Percentiles rank a stretch among this genome's conserved stretches.
Conservation (phyloP, 164 flowering plant species). For the Magnolia kwangsiensis region DNA sequence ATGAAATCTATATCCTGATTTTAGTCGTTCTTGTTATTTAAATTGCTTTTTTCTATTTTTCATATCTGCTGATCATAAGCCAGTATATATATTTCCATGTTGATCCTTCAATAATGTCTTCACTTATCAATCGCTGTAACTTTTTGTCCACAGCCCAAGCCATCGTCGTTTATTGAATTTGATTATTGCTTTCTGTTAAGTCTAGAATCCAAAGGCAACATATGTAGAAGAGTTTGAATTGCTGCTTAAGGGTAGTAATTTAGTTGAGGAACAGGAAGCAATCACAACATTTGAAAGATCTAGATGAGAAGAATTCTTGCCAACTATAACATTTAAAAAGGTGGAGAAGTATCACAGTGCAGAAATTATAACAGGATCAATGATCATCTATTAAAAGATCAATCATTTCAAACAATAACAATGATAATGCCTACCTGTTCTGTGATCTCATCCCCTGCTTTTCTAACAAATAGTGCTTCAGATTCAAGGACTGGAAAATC, state of each 20-base stretch:
- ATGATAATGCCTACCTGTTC: constrained; percentile 56
- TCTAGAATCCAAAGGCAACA: no score
- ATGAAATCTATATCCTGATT: not conserved
- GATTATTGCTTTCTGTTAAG: not conserved
- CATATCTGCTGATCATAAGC: not conserved
- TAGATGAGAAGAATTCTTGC: not conserved
- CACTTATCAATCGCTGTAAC: not conserved
- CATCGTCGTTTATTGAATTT: not conserved
- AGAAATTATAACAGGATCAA: not conserved
- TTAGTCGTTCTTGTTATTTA: not conserved
- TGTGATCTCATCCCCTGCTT: constrained; percentile 95
- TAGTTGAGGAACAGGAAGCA: not conserved
- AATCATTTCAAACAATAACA: not conserved
- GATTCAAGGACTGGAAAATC: constrained; percentile 91
- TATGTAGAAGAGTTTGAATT: not conserved
- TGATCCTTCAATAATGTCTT: not conserved
- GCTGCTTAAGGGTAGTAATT: not conserved
- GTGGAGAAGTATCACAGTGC: not conserved
- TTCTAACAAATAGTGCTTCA: constrained; percentile 78
- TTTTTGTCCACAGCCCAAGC: not conserved
- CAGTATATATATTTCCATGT: not conserved
- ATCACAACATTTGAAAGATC: not conserved
- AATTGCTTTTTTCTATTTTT: not conserved
- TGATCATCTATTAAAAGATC: not conserved
- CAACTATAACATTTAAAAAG: not conserved